Percentiles rank a stretch among this genome's conserved stretches.
Evolutionary conservation across 305 asterid genomes (phyloP).

Genomic region (Solanum hybrid): DNA sequence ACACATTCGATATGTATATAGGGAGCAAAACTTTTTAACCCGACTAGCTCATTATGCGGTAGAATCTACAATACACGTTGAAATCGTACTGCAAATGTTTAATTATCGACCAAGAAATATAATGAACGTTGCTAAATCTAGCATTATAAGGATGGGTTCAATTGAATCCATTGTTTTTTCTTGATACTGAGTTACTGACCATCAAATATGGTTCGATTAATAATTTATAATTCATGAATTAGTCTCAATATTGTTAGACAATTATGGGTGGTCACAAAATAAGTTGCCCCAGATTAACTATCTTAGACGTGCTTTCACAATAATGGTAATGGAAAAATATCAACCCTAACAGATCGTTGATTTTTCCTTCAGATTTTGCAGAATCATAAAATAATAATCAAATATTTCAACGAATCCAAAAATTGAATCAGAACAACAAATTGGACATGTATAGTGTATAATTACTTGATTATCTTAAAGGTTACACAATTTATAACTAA

Average conservation of each 20-base stretch:
- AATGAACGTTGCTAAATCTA: not conserved
- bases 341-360: not conserved
- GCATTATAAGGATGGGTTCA: not conserved
- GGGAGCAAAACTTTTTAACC: too few species aligned
- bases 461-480: too few species aligned
- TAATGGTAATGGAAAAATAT: not conserved
- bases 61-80: not conserved
- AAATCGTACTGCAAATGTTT: not conserved
- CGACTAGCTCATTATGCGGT: not conserved
- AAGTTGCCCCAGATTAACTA: not conserved
- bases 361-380: not conserved
- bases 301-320: not conserved
- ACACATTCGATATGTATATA: not conserved
- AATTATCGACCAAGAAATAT: not conserved
- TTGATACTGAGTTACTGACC: not conserved
- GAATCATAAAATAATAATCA: not conserved
- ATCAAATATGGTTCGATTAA: not conserved
- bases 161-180: not conserved
- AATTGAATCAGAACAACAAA: not conserved
- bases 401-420: not conserved
- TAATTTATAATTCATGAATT: not conserved
- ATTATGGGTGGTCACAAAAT: not conserved
- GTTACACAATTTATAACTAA: not conserved
- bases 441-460: too few species aligned
- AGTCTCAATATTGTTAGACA: too few species aligned